Base-by-base conservation (phyloP, 2,329 filamentous ascomycete species). In the Clathrospora elynae region DNA sequence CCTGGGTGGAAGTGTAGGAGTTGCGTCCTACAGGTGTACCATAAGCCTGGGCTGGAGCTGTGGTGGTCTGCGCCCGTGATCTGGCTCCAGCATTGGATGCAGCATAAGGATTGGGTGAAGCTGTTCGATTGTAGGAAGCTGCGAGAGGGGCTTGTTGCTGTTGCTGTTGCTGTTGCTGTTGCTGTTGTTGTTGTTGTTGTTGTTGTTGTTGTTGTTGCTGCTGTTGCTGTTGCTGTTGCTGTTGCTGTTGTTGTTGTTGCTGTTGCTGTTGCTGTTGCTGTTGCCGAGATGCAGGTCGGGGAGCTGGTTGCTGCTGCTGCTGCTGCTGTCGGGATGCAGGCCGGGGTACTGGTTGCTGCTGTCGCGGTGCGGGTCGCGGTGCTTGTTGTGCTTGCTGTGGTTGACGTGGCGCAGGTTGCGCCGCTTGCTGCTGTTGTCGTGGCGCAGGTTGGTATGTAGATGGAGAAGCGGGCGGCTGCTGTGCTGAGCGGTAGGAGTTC, bases 31-130 rank as follows among this genome's bases (percentile, higher is more conserved):
- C 55, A 8, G 63, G 59, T 33, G 53, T 64, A 24, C 61, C 64
- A 19, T 70, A 68, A 6, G 67, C 51, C 37, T 68, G 42, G 35
- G 61, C 46, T 30, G 62, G 59, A 30, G 70, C 71, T 19, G 62
- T 51, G 4, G 66, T 61, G 3, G 75, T 76, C 37, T 69, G 64
- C n/a, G 66, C 62, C 22, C 67, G 60, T 24, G 66, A 66, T 16
- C 67, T 55, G 4, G 57, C 46, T 19, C 58, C 57, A 13, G 62
- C 59, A 36, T 57, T 62, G 4, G 63, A 66, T 33, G 56, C 61
- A 25, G 67, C 74, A 59, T 87, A 87, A 1, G 84, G 83, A 46
- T 85, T 87, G 0, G 86, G 85, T 3, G 84, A 86, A 19, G 53
- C 53, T 39, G 61, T 49, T 13, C 56, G 46, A 20, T 44, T 51